These are phyloP conservation scores for Trichomonas tenax DNA, from an alignment of 208 protist genomes.

Conservation along the genomic window DNA sequence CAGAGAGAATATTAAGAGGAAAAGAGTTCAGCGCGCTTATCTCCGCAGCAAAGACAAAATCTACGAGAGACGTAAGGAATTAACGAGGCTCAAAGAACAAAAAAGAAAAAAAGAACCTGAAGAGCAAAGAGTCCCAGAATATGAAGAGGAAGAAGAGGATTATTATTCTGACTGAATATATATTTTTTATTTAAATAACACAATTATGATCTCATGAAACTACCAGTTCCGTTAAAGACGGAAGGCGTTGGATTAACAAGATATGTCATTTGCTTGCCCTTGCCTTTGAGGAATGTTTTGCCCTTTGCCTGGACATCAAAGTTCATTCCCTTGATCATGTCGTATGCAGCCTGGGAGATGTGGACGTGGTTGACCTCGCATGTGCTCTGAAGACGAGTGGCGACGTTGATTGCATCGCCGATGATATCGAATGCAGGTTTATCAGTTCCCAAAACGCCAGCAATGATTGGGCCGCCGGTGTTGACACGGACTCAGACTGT, in stretches of 20 bases:
- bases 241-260: not conserved
- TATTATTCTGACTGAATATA: too few relatives aligned
- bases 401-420: not conserved
- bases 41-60: too few relatives aligned
- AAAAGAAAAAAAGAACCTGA: too few relatives aligned
- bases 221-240: not conserved
- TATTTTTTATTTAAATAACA: too few relatives aligned
- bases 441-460: not conserved
- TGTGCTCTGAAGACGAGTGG: not conserved
- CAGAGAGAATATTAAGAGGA: too few relatives aligned
- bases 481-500: not conserved
- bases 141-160: too few relatives aligned
- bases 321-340: not conserved
- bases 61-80: too few relatives aligned
- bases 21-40: too few relatives aligned
- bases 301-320: not conserved
- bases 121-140: too few relatives aligned
- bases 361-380: not conserved
- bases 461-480: not conserved
- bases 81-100: too few relatives aligned
- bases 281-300: not conserved
- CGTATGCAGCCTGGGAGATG: not conserved
- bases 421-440: not conserved
- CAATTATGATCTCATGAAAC: not conserved
- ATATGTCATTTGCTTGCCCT: not conserved